phyloP scores from a whole-genome alignment of 371 early-diverging fungal species.

The Mucor irregularis region DNA sequence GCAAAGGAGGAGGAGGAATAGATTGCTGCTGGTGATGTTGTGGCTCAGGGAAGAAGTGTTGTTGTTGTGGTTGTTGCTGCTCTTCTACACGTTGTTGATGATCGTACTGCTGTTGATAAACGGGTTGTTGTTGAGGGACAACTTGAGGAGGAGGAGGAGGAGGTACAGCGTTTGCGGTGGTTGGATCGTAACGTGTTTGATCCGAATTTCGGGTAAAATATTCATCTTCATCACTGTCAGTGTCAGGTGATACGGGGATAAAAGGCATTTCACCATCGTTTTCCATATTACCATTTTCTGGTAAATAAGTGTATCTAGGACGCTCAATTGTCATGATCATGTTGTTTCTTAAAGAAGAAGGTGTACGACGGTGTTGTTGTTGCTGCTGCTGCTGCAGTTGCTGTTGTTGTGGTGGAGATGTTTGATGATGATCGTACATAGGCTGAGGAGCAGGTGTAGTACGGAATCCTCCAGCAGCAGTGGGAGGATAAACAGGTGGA shows the following conservation, averaged over 20 bases:
- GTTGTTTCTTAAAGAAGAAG: slow-evolving; percentile 16
- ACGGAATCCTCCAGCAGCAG: background rate
- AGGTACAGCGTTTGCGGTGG: background rate
- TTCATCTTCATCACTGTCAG: slow-evolving; percentile 25
- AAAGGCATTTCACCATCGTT: slow-evolving; percentile 25
- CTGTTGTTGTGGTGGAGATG: background rate
- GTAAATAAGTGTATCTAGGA: slow-evolving; percentile 14
- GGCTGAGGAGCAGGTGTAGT: background rate
- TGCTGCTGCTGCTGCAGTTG: background rate
- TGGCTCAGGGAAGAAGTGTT: too few species aligned
- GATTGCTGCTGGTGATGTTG: too few species aligned
- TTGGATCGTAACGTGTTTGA: background rate
- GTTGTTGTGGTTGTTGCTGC: background rate
- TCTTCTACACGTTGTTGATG: background rate
- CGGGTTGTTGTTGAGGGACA: background rate
- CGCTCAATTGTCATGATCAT: slow-evolving; percentile 29
- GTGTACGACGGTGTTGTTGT: background rate
- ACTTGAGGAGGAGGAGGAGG: too few species aligned
- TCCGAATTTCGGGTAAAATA: slow-evolving; percentile 3
- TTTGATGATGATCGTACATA: background rate
- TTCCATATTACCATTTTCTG: slow-evolving; percentile 9
- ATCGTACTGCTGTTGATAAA: background rate
- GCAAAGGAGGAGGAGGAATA: background rate
- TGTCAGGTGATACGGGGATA: slow-evolving; percentile 34
- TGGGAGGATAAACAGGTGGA: background rate